Evolutionary conservation across 306 rosid species (phyloP).

Genomic region (Medicago lupulina): DNA sequence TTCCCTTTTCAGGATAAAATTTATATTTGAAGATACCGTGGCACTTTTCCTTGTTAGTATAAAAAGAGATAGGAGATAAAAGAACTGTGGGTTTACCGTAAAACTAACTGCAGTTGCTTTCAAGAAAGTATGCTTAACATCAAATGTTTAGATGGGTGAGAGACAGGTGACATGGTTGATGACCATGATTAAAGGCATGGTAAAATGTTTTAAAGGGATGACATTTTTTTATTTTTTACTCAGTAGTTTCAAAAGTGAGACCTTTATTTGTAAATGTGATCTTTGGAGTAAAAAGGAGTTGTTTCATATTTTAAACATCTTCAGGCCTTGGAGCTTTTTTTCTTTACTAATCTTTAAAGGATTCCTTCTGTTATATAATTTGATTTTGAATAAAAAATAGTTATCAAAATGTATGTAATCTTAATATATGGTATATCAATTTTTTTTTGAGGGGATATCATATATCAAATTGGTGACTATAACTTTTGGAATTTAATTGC

Average conservation of each 20-base stretch:
- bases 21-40: conserved; percentile 29
- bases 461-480: not conserved
- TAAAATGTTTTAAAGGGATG: not conserved
- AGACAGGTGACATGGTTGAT: conserved; percentile 23
- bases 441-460: not conserved
- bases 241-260: not conserved
- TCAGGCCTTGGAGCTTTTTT: not conserved
- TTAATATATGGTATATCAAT: not conserved
- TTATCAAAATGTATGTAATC: not conserved
- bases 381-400: not conserved
- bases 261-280: conserved; percentile 4
- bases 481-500: not conserved
- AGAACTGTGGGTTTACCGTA: not conserved
- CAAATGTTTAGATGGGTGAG: conserved; percentile 23
- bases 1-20: conserved; percentile 1
- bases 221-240: not conserved
- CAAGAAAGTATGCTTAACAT: conserved; percentile 15
- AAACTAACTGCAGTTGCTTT: conserved; percentile 13
- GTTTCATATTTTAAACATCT: not conserved
- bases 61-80: conserved; percentile 17
- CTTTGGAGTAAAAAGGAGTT: not conserved
- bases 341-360: not conserved
- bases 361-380: not conserved
- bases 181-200: conserved; percentile 16
- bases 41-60: conserved; percentile 20